Evolutionary conservation across 768 basidiomycete species (phyloP).

Genomic region (Xanthoconium purpureum): DNA sequence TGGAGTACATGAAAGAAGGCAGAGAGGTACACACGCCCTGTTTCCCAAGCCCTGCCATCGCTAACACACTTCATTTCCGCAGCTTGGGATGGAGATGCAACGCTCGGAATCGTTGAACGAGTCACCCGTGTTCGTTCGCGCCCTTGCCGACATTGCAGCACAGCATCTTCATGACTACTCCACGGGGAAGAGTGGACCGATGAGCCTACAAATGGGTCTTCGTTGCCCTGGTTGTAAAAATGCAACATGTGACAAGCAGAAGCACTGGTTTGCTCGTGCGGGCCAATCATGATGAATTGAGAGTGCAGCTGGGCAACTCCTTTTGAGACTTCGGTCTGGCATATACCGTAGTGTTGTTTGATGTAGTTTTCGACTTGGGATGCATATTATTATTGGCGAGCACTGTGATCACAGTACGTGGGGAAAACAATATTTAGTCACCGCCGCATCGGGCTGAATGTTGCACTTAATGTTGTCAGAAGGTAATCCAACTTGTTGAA

Average conservation of each 20-base stretch:
- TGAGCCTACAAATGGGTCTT: conserved; percentile 76
- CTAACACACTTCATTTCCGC: conserved; percentile 1
- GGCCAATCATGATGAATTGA: conserved; percentile 44
- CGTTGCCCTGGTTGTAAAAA: conserved; percentile 95
- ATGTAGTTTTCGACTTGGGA: no score
- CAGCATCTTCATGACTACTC: conserved; percentile 69
- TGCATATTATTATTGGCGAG: no score
- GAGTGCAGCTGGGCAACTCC: conserved; percentile 2
- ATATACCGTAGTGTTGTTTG: no score
- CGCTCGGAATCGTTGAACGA: conserved; percentile 92
- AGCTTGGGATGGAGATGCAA: conserved; percentile 90
- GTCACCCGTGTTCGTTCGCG: conserved; percentile 93
- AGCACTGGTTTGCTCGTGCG: conserved; percentile 84
- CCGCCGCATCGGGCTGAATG: no score
- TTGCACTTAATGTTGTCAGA: no score
- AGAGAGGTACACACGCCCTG: conserved; percentile 60
- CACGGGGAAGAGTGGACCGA: conserved; percentile 54
- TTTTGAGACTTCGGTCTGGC: no score
- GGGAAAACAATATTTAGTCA: no score
- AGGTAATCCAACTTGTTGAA: no score
- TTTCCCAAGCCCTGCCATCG: background rate
- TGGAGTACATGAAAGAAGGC: conserved; percentile 91
- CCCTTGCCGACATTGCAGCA: conserved; percentile 86
- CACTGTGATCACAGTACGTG: no score
- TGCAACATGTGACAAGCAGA: conserved; percentile 80